Evolutionary conservation across 2,329 filamentous ascomycete genomes (phyloP), one percentile per base, ranked within the genome.

Genomic region (Clarireedia sp.): DNA sequence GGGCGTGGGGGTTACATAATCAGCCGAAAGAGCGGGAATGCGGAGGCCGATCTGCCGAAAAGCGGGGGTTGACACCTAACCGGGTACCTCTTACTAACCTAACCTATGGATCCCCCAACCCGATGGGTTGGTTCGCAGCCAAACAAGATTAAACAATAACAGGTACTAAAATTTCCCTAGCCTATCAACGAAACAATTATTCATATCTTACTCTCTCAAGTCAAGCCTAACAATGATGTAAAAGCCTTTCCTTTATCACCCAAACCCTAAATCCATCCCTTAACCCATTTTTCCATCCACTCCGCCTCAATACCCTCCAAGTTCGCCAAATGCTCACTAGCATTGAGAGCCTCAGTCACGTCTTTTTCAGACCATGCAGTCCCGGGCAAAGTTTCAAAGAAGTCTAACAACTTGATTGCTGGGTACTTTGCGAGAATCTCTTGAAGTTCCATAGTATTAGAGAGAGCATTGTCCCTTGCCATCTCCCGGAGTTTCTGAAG

Each of bases 281-380:
- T n/a, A 12, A 48, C 43, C 51, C 44, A 48, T 26, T 41, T 54
- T 29, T 48, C 23, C 44, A 54, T 48, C 51, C 44, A 54, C 23
- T 3, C 33, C 43, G 6, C 3, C 17, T 54, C 21, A 41, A 48
- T 53, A 2, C 33, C 51, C 7, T 1, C 16, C 12, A 54, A 26
- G 8, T 16, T 16, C 12, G n/a, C 4, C 51, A 54, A 48, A 14
- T 54, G 51, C 4, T 8, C 4, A 16, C 43, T 53, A 19, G 33
- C 43, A 10, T 12, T 26, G 1, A 53, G 10, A 9, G 51, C 26
- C n/a, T n/a, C 21, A 19, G 16, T 23, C n/a, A 47, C 14, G 37
- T 53, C 33, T 21, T 40, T 47, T n/a, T 47, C 43, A 3, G 51
- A 16, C 43, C 51, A 40, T 9, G 5, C 29, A 6, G 21, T 53